Conservation (phyloP, 306 rosid genomes). For the Adenanthera pavonina region DNA sequence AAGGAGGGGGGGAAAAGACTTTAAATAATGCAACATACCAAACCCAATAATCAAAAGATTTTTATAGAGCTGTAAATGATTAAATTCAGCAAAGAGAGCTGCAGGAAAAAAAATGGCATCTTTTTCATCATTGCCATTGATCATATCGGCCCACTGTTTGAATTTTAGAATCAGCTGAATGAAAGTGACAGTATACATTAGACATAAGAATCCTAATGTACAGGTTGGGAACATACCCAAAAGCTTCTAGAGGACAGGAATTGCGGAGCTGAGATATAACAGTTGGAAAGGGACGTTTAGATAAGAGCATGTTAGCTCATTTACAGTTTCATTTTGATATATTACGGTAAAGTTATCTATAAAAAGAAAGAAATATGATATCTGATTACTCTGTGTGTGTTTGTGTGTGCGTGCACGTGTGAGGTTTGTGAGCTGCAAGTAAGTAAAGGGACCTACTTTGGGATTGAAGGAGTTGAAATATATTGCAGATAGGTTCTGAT, state of each 20-base stretch:
- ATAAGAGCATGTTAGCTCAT: conserved; percentile 38
- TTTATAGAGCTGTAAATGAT: neutral
- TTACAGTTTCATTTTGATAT: neutral
- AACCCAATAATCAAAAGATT: conserved; percentile 24
- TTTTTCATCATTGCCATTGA: conserved; percentile 32
- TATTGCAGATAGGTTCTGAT: conserved; percentile 38
- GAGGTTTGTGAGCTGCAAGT: conserved; percentile 21
- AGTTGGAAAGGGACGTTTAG: conserved; percentile 58
- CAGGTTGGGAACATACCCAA: conserved; percentile 33
- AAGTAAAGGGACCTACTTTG: conserved; percentile 45
- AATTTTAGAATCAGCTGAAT: conserved; percentile 14
- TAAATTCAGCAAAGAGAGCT: conserved; percentile 24
- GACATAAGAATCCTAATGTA: conserved; percentile 21
- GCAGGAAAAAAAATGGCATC: conserved; percentile 11
- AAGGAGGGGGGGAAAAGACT: neutral
- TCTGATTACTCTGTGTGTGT: too few species aligned
- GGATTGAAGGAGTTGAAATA: conserved; percentile 12
- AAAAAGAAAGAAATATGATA: too few species aligned
- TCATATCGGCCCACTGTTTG: conserved; percentile 33
- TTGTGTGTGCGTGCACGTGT: neutral
- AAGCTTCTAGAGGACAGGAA: conserved; percentile 36
- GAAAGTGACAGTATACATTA: neutral
- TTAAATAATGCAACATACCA: neutral
- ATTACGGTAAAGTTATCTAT: neutral
- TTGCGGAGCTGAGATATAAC: conserved; percentile 45